phyloP scores from a whole-genome alignment of 192 early-diverging fungal species.

The Linnemannia schmuckeri region DNA sequence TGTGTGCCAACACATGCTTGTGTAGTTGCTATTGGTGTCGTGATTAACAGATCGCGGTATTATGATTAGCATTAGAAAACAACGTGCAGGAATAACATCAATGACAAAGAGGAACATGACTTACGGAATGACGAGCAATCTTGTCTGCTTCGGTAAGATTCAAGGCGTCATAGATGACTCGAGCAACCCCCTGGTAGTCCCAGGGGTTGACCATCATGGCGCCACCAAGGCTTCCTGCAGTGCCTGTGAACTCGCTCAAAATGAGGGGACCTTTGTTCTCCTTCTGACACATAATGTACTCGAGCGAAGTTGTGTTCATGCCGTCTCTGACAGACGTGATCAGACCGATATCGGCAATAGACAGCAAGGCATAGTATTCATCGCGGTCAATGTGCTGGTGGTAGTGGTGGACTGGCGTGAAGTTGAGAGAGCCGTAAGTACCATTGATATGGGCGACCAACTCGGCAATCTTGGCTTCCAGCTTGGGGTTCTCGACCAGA shows the following conservation, averaged over 20 bases:
- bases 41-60: neutral
- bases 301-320: constrained; percentile 97
- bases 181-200: constrained; percentile 86
- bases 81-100: neutral
- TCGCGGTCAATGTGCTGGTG: constrained; percentile 93
- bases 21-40: constrained; percentile 70
- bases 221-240: constrained; percentile 82
- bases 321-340: constrained; percentile 96
- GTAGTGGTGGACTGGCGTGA: constrained; percentile 93
- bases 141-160: constrained; percentile 75
- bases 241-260: constrained; percentile 97
- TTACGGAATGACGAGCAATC: constrained; percentile 69
- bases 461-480: constrained; percentile 91
- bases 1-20: constrained; percentile 83
- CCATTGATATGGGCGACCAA: constrained; percentile 95
- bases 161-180: constrained; percentile 82
- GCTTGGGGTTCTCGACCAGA: constrained; percentile 71
- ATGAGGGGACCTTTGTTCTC: constrained; percentile 90
- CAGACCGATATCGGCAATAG: constrained; percentile 92
- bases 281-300: constrained; percentile 93
- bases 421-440: constrained; percentile 94
- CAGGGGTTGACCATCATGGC: constrained; percentile 92
- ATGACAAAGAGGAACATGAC: neutral
- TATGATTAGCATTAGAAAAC: neutral
- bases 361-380: constrained; percentile 95